These are phyloP conservation scores for Brassica cretica DNA, from an alignment of 345 rosid genomes.

Conservation along the genomic window DNA sequence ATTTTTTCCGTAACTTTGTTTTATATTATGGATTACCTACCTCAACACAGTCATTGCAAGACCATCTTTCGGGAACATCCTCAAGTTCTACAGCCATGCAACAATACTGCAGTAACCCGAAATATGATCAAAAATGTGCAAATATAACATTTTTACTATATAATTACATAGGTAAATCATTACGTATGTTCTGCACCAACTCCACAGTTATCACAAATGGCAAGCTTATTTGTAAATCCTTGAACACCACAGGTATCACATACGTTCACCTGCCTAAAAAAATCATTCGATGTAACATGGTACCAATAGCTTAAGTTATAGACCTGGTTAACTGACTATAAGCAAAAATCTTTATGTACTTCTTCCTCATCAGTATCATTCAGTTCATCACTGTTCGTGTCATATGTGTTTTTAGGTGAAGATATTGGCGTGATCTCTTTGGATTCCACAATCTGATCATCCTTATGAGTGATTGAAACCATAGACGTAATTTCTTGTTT, in stretches of 20 bases:
- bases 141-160: neutral
- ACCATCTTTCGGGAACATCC: neutral
- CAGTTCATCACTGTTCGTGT: neutral
- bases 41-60: neutral
- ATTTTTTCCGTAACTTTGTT: neutral
- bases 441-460: neutral
- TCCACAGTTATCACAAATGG: neutral
- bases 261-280: neutral
- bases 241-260: neutral
- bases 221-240: neutral
- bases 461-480: conserved; percentile 1
- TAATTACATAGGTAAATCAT: neutral
- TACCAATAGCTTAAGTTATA: neutral
- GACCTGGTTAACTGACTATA: neutral
- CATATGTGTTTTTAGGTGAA: neutral
- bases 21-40: neutral
- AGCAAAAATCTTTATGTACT: neutral
- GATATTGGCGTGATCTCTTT: neutral
- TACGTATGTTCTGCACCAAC: neutral
- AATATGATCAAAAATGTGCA: neutral
- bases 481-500: neutral
- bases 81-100: neutral
- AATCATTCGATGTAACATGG: neutral
- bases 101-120: neutral
- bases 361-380: neutral